phyloP scores from a whole-genome alignment of 2,329 filamentous ascomycete genomes.

The Cladobotryum mycophilum region DNA sequence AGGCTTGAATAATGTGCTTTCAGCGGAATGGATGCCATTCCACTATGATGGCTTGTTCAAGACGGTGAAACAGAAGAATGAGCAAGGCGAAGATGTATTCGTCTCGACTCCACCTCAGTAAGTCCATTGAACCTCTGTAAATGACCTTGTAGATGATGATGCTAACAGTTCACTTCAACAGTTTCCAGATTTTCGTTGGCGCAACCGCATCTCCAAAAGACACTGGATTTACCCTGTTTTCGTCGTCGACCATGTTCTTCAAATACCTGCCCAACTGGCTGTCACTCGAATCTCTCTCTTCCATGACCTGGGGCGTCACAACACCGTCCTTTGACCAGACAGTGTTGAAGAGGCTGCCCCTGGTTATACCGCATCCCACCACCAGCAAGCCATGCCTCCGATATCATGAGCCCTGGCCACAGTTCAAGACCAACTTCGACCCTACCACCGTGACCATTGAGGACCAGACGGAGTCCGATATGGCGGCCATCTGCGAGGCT shows the following conservation, averaged over 20 bases:
- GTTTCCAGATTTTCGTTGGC: constrained; percentile 48
- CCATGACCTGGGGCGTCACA: constrained; percentile 42
- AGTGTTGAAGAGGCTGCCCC: constrained; percentile 35
- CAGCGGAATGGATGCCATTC: constrained; percentile 50
- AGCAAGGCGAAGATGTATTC: constrained; percentile 33
- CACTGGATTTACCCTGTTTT: constrained; percentile 49
- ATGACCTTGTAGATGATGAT: background rate
- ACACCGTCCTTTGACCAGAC: constrained; percentile 42
- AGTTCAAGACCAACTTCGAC: constrained; percentile 44
- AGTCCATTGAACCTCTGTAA: constrained; percentile 9
- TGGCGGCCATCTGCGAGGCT: constrained; percentile 29
- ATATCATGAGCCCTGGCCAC: constrained; percentile 50
- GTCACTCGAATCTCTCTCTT: constrained; percentile 29
- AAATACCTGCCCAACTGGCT: constrained; percentile 36
- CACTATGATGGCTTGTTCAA: constrained; percentile 55
- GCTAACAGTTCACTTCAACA: constrained; percentile 12
- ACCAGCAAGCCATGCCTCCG: constrained; percentile 43
- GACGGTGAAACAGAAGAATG: constrained; percentile 34
- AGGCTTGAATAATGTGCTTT: constrained; percentile 47
- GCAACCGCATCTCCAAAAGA: constrained; percentile 40
- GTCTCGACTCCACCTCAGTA: constrained; percentile 39
- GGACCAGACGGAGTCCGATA: constrained; percentile 23
- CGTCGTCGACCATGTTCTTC: constrained; percentile 44
- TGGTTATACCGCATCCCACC: constrained; percentile 39
- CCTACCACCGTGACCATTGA: constrained; percentile 40